Conservation (phyloP, 2,329 filamentous ascomycete species). For the Whalleya microplaca region DNA sequence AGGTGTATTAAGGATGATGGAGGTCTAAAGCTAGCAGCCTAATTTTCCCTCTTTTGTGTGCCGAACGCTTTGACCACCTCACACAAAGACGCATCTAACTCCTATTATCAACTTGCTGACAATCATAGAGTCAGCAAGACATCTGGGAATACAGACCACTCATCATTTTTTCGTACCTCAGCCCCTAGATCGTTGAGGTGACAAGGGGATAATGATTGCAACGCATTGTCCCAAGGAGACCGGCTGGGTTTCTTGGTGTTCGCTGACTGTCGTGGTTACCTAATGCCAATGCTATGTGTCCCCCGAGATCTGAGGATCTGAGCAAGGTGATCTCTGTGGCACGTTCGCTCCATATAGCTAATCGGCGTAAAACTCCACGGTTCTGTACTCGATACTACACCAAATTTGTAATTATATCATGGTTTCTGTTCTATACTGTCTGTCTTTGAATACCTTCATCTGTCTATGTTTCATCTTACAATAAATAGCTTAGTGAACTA, state of each 20-base stretch:
- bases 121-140: no score
- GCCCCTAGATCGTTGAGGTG: not conserved
- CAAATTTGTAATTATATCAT: not conserved
- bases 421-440: not conserved
- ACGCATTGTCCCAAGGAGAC: not conserved
- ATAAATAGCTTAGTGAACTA: no score
- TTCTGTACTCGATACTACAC: not conserved
- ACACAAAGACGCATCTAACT: no score
- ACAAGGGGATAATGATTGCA: not conserved
- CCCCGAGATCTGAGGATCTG: conserved; percentile 27
- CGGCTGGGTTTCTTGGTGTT: not conserved
- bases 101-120: no score
- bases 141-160: no score
- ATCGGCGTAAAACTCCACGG: not conserved
- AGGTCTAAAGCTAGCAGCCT: no score
- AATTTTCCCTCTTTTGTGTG: no score
- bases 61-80: no score
- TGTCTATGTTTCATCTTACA: no score
- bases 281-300: conserved; percentile 15
- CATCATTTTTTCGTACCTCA: not conserved
- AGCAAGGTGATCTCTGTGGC: conserved; percentile 24
- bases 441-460: no score
- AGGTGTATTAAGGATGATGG: no score
- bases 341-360: conserved; percentile 2
- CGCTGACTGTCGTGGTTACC: conserved; percentile 11